These are phyloP conservation scores for Cucumis variabilis DNA, from an alignment of 331 rosid genomes.

Conservation along the genomic window DNA sequence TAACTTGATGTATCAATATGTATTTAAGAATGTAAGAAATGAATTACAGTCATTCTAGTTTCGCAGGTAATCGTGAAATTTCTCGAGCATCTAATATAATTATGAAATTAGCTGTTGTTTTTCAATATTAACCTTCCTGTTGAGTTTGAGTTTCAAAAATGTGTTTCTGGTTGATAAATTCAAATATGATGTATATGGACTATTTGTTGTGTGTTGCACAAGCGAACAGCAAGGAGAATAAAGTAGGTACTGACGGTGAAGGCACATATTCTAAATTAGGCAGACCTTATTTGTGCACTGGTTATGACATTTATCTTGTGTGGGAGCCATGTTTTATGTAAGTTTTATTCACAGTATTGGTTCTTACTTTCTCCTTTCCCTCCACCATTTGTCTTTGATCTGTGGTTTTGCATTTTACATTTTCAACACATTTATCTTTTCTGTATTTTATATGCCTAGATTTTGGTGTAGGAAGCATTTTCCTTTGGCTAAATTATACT, in stretches of 20 bases:
- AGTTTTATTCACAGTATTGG: conserved; percentile 34
- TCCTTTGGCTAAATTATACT: background rate
- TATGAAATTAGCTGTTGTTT: background rate
- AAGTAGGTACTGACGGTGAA: conserved; percentile 40
- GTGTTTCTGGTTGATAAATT: background rate
- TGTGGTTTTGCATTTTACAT: background rate
- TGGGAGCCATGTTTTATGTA: conserved; percentile 99
- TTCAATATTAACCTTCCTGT: background rate
- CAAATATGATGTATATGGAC: conserved; percentile 21
- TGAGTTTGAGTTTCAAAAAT: background rate
- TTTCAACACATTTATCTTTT: background rate
- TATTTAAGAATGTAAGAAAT: no score
- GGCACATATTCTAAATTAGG: conserved; percentile 38
- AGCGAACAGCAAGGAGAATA: conserved; percentile 57
- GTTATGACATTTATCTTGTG: conserved; percentile 89
- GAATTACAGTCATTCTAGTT: no score
- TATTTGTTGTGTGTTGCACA: conserved; percentile 42
- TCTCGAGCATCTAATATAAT: no score
- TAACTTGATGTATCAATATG: no score
- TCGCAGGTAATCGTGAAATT: no score
- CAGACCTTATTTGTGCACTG: conserved; percentile 95
- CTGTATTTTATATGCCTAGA: background rate
- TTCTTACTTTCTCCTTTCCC: background rate
- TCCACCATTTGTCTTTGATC: background rate
- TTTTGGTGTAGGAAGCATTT: background rate